A percentile compares a stretch with the other conserved stretches of the same genome.
phyloP scores from a whole-genome alignment of 805 yeast genomes.

The Metschnikowia orientalis region DNA sequence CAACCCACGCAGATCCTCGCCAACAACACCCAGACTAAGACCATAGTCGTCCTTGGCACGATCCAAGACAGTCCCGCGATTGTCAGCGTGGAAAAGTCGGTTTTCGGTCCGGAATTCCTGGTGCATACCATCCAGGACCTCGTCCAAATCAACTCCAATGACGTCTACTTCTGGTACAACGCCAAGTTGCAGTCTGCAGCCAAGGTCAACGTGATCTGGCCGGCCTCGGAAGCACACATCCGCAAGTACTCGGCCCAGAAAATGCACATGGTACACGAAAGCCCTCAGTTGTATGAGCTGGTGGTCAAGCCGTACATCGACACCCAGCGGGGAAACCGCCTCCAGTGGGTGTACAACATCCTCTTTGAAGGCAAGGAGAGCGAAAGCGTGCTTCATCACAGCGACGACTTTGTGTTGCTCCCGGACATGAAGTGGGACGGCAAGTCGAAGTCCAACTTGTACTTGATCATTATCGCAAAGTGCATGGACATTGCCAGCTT shows the following conservation, averaged over 20 bases:
- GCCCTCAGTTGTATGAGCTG: constrained; percentile 65
- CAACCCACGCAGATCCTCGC: constrained; percentile 37
- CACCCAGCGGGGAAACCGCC: constrained; percentile 68
- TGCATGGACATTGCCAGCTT: constrained; percentile 65
- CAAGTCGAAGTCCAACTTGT: constrained; percentile 59
- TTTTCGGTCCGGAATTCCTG: constrained; percentile 32
- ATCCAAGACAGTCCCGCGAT: constrained; percentile 64
- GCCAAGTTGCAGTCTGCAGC: constrained; percentile 46
- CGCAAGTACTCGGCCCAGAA: constrained; percentile 63
- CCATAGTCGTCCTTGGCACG: constrained; percentile 61
- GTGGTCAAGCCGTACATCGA: constrained; percentile 72
- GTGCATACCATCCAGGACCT: constrained; percentile 13
- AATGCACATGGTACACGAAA: constrained; percentile 65
- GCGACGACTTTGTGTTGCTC: constrained; percentile 63
- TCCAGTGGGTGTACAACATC: constrained; percentile 89
- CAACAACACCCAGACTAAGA: constrained; percentile 64
- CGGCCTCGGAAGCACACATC: constrained; percentile 85
- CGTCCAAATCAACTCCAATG: constrained; percentile 58
- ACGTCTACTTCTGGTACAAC: constrained; percentile 80
- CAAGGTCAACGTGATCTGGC: constrained; percentile 77
- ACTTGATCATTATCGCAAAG: constrained; percentile 71
- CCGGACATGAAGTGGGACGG: constrained; percentile 99
- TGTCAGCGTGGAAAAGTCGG: constrained; percentile 67
- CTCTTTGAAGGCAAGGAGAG: constrained; percentile 77
- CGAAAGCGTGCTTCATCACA: constrained; percentile 70